These are phyloP conservation scores for Amanita phalloides DNA, from an alignment of 768 basidiomycete species.

Conservation along the genomic window DNA sequence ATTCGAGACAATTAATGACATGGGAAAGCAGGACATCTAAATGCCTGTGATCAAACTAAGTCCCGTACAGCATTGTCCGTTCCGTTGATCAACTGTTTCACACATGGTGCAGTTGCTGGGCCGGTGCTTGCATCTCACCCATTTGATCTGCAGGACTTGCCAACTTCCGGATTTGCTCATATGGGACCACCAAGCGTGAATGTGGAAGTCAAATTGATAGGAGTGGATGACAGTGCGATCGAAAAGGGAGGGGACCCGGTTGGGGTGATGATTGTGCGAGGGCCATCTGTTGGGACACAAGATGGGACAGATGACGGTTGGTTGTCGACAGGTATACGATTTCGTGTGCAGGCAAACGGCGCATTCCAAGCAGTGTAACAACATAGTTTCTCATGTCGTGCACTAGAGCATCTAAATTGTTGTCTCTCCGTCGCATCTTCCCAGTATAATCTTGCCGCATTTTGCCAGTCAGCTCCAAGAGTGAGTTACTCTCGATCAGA, in stretches of 20 bases:
- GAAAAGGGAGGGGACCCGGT: constrained; percentile 59
- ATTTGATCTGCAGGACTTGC: constrained; percentile 73
- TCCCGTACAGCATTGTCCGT: constrained; percentile 67
- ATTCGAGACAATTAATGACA: background rate
- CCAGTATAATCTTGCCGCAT: no score
- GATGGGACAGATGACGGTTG: constrained; percentile 34
- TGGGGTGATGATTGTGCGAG: constrained; percentile 53
- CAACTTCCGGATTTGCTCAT: constrained; percentile 25
- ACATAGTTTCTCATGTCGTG: background rate
- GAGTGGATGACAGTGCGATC: constrained; percentile 51
- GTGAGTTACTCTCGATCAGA: no score
- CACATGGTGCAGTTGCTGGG: constrained; percentile 54
- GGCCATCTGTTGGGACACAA: constrained; percentile 59
- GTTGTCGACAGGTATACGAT: constrained; percentile 32
- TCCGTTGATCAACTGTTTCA: constrained; percentile 57
- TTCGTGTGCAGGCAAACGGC: constrained; percentile 53
- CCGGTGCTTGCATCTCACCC: constrained; percentile 79
- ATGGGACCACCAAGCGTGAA: constrained; percentile 81
- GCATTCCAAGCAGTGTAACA: constrained; percentile 29
- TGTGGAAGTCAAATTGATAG: constrained; percentile 71
- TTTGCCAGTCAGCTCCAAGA: no score
- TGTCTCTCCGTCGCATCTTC: constrained; percentile 1
- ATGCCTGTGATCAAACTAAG: background rate
- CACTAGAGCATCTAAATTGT: no score
- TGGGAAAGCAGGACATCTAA: background rate